Evolutionary conservation across 2,329 filamentous ascomycete genomes (phyloP).

Genomic region (Neocatenulostroma microsporum): DNA sequence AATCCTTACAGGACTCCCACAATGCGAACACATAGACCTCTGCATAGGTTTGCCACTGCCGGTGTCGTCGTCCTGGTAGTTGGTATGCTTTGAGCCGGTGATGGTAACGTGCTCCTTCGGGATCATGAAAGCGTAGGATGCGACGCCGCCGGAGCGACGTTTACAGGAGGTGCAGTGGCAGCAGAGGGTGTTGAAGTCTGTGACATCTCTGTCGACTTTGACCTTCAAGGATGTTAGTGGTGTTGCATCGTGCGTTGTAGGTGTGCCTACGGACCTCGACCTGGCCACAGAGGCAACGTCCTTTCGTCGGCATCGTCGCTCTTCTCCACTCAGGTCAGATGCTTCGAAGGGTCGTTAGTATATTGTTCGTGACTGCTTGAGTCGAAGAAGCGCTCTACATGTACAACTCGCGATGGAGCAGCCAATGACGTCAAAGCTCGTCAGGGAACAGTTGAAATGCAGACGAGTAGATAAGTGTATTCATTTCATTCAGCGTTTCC

Average conservation of each 20-base stretch:
- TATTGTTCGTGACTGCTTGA: too few species aligned
- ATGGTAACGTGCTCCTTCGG: conserved; percentile 12
- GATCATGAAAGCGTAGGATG: conserved; percentile 15
- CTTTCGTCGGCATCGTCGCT: background rate
- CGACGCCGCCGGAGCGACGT: conserved; percentile 14
- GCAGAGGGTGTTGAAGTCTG: conserved; percentile 9
- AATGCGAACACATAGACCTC: conserved; percentile 12
- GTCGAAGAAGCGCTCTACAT: too few species aligned
- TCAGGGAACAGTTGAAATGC: too few species aligned
- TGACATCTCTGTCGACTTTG: background rate
- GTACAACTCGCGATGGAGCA: too few species aligned
- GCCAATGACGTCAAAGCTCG: too few species aligned
- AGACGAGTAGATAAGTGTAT: too few species aligned
- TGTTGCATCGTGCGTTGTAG: background rate
- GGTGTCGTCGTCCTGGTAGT: conserved; percentile 11
- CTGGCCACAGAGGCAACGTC: background rate
- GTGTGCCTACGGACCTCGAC: background rate
- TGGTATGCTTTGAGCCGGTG: conserved; percentile 7
- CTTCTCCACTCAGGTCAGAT: too few species aligned
- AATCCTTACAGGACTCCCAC: conserved; percentile 14
- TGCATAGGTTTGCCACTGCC: conserved; percentile 15
- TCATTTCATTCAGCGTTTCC: too few species aligned
- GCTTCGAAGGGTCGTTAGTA: too few species aligned
- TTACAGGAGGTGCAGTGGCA: conserved; percentile 17
- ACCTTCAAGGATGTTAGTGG: background rate